These are phyloP conservation scores for Clitoria ternatea DNA, from an alignment of 306 rosid genomes.

Conservation along the genomic window DNA sequence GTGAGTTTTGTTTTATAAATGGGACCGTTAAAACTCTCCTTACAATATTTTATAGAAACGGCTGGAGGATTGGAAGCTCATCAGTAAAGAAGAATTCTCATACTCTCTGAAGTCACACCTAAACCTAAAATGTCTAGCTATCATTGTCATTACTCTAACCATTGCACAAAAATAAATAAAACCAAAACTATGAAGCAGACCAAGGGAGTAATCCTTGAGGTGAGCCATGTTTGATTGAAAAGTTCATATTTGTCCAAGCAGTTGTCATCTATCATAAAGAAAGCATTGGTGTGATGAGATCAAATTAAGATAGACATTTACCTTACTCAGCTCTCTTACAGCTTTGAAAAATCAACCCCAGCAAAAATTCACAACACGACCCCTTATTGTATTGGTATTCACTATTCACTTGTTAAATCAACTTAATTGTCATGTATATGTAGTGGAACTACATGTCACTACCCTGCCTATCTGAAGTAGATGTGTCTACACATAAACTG, in stretches of 20 bases:
- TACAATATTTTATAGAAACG: no score
- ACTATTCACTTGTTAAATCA: conserved; percentile 33
- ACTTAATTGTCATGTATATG: conserved; percentile 20
- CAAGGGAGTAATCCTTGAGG: conserved; percentile 99
- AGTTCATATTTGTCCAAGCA: conserved; percentile 99
- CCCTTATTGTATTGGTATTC: conserved; percentile 29
- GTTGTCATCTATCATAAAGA: conserved; percentile 99
- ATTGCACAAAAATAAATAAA: conserved; percentile 55
- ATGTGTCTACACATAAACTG: neutral
- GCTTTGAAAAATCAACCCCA: conserved; percentile 46
- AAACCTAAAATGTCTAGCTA: conserved; percentile 35
- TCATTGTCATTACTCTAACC: conserved; percentile 45
- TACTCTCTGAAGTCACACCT: conserved; percentile 19
- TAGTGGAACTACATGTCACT: conserved; percentile 29
- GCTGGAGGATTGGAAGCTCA: conserved; percentile 19
- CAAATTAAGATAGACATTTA: conserved; percentile 68
- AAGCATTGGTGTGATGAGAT: conserved; percentile 95
- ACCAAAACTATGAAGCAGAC: conserved; percentile 98
- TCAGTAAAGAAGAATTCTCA: conserved; percentile 21
- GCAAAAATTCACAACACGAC: conserved; percentile 35
- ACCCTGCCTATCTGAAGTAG: conserved; percentile 29
- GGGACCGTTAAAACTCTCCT: no score
- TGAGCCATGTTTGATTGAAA: conserved; percentile 99
- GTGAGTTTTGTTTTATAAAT: no score
- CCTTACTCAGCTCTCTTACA: conserved; percentile 78